Conservation (phyloP, 768 basidiomycete genomes). For the Collybiopsis luxurians region DNA sequence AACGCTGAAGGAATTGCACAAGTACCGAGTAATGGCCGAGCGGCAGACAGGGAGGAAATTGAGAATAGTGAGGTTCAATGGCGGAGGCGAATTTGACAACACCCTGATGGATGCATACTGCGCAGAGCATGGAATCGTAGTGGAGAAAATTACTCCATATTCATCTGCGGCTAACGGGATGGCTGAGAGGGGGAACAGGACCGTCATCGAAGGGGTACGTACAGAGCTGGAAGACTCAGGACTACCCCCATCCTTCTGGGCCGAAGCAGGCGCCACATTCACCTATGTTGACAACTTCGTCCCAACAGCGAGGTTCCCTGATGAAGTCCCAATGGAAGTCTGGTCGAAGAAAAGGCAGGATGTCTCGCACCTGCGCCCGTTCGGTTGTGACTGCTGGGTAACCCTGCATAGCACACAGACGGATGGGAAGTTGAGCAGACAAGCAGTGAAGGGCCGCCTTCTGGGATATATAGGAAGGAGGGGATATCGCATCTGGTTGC, state of each 20-base stretch:
- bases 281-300: not conserved
- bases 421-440: not conserved
- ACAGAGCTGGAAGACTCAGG: not conserved
- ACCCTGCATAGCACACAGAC: not conserved
- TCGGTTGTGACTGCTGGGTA: no score
- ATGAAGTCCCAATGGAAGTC: no score
- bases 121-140: slow-evolving; percentile 17
- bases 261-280: not conserved
- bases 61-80: slow-evolving; percentile 15
- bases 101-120: slow-evolving; percentile 16
- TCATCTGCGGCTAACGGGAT: slow-evolving; percentile 25
- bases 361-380: no score
- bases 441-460: not conserved
- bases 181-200: slow-evolving; percentile 19
- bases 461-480: not conserved
- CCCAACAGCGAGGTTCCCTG: no score
- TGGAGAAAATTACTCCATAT: slow-evolving; percentile 17
- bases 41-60: slow-evolving; percentile 14
- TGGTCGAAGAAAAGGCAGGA: no score
- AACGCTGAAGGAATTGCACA: slow-evolving; percentile 13
- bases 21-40: slow-evolving; percentile 13
- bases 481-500: not conserved
- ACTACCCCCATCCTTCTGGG: not conserved
- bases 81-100: slow-evolving; percentile 26
- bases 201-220: slow-evolving; percentile 16